Conservation (phyloP, 1,284 basidiomycete genomes). For the Thelephora terrestris region DNA sequence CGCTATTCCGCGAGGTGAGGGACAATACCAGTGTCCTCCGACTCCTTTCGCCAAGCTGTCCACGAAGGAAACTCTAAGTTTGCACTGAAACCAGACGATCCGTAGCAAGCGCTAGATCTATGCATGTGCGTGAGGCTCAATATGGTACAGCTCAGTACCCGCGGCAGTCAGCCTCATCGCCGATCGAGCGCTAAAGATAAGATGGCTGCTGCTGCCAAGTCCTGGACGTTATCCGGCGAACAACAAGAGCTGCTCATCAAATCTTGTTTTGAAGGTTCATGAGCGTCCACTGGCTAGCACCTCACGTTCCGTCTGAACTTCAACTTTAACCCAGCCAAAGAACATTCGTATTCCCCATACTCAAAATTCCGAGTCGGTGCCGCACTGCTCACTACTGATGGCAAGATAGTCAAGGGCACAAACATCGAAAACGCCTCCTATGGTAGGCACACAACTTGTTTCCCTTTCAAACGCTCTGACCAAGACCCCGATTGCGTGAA, state of each 20-base stretch:
- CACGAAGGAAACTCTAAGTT: too few relatives aligned
- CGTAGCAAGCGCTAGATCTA: too few relatives aligned
- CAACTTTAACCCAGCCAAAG: slow-evolving; percentile 31
- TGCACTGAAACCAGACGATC: too few relatives aligned
- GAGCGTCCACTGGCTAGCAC: background rate
- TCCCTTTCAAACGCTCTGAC: background rate
- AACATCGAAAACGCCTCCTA: slow-evolving; percentile 92
- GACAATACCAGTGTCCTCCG: too few relatives aligned
- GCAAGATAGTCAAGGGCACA: slow-evolving; percentile 68
- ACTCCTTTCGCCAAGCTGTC: too few relatives aligned
- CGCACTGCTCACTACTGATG: slow-evolving; percentile 61
- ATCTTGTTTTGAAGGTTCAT: slow-evolving; percentile 25
- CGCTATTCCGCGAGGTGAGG: too few relatives aligned
- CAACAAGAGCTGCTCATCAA: slow-evolving; percentile 19
- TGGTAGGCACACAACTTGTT: slow-evolving; percentile 33
- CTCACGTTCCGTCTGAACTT: background rate
- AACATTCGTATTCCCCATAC: slow-evolving; percentile 59
- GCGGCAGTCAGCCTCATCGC: too few relatives aligned
- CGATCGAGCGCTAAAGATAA: background rate
- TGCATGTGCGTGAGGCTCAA: too few relatives aligned
- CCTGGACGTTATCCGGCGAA: background rate
- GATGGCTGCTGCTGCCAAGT: background rate
- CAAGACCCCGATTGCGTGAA: background rate
- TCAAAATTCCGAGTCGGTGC: slow-evolving; percentile 89
- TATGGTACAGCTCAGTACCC: too few relatives aligned